Evolutionary conservation across 2,329 filamentous ascomycete genomes (phyloP).

Genomic region (Metarhizium rileyi): DNA sequence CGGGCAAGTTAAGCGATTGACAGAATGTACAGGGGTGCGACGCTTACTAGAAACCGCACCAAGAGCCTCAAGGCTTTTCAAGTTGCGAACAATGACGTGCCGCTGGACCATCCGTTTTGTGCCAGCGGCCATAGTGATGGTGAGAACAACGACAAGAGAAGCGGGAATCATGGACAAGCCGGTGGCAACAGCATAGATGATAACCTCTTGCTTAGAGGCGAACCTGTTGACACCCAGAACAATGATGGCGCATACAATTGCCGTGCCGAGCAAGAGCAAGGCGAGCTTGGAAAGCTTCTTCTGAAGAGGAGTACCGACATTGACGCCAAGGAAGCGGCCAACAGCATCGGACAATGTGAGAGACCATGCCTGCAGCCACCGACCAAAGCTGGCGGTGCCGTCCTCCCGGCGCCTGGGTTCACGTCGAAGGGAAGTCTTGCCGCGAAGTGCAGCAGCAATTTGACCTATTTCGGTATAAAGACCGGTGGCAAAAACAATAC

Average conservation of each 20-base stretch:
- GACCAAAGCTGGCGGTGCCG: conserved; percentile 20
- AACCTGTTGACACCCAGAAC: conserved; percentile 34
- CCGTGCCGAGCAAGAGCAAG: conserved; percentile 55
- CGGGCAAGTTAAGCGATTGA: conserved; percentile 14
- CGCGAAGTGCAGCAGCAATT: conserved; percentile 41
- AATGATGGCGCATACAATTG: conserved; percentile 34
- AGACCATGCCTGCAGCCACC: conserved; percentile 26
- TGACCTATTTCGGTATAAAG: conserved; percentile 53
- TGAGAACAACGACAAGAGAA: conserved; percentile 41
- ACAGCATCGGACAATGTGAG: conserved; percentile 26
- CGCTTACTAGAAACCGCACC: conserved; percentile 39
- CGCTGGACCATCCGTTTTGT: conserved; percentile 43
- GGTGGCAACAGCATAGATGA: conserved; percentile 35
- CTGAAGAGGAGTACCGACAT: conserved; percentile 57
- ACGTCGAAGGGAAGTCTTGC: conserved; percentile 24
- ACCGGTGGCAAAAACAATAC: conserved; percentile 51
- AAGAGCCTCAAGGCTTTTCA: conserved; percentile 42
- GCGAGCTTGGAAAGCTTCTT: conserved; percentile 61
- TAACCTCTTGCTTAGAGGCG: conserved; percentile 26
- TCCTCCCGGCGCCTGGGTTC: conserved; percentile 35
- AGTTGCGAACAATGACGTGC: conserved; percentile 42
- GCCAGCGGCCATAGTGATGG: conserved; percentile 50
- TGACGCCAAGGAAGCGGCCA: conserved; percentile 38
- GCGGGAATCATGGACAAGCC: conserved; percentile 42
- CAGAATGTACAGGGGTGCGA: conserved; percentile 3